Evolutionary conservation across 441 rosid genomes (phyloP), one percentile per base, ranked within the genome.

Genomic region (Syzygium syzygioides): DNA sequence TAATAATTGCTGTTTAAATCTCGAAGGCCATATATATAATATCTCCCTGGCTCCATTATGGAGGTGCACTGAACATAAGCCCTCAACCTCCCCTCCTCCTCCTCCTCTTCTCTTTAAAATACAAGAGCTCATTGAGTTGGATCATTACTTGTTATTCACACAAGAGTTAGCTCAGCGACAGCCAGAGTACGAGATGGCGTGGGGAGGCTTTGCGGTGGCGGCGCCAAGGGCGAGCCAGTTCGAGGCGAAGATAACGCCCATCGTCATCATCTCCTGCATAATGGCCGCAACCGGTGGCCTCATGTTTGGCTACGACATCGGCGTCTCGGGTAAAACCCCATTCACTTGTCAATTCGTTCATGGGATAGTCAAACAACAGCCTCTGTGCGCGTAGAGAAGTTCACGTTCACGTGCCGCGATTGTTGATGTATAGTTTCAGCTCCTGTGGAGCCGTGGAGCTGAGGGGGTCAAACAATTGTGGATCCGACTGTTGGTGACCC

Each of bases 271-370:
- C 87, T 94, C 98, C 41, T 97, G 98, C 89, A 94, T 97, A 91
- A 93, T 95, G 98, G 99, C 98, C 25, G 98, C 99, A 86, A 95
- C 98, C 11, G 99, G 99, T 0, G 99, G 99, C 7, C 98, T 97
- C 91, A 96, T 97, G 99, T 97, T 97, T 62, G 99, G 99, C 56
- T 97, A 97, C 66, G 99, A 97, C 80, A 93, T 96, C 41, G 99
- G 99, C 83, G 94, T 97, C 85, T 97, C 99, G 32, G 99, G 99
- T 96, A 91, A 60, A 26, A 59, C 2, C 26, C 64, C 64, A 26
- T 5, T 11, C 64, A n/a, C 28, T 26, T 14, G 37, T 17, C n/a
- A 25, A 14, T 59, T 26, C 30, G 37, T 17, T 52, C 37, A 48
- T 84, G 15, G 9, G 2, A 52, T 3, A 5, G 28, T 8, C 80